These are phyloP conservation scores for Lactarius psammicola DNA, from an alignment of 768 basidiomycete genomes.

Conservation along the genomic window DNA sequence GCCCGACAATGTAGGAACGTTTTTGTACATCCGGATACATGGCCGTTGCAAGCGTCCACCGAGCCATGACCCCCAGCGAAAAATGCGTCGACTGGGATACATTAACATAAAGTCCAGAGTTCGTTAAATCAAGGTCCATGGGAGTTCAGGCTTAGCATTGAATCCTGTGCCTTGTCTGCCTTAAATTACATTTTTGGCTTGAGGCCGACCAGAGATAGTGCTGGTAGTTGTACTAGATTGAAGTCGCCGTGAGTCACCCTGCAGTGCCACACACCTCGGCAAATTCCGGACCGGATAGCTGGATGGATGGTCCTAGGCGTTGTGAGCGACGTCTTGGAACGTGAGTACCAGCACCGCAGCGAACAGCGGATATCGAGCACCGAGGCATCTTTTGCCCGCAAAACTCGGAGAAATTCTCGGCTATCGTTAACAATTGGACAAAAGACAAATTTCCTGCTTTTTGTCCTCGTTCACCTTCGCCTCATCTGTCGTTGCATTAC, in stretches of 20 bases:
- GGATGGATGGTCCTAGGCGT: neutral
- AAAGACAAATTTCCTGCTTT: neutral
- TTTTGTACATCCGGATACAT: too few relatives aligned
- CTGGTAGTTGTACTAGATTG: too few relatives aligned
- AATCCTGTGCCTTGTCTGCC: too few relatives aligned
- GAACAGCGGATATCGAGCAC: neutral
- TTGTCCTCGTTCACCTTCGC: neutral
- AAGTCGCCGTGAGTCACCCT: too few relatives aligned
- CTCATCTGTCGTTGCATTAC: neutral
- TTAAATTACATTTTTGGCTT: too few relatives aligned
- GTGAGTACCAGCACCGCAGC: neutral
- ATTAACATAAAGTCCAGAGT: too few relatives aligned
- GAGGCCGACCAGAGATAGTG: too few relatives aligned
- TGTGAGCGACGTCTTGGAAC: neutral
- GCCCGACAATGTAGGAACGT: too few relatives aligned
- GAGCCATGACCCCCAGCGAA: constrained; percentile 13
- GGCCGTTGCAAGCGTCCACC: too few relatives aligned
- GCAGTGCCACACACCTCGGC: constrained; percentile 1
- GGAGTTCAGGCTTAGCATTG: too few relatives aligned
- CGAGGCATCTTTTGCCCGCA: neutral
- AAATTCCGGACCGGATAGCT: neutral
- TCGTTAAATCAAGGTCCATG: too few relatives aligned
- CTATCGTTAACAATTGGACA: neutral
- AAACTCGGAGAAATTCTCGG: neutral
- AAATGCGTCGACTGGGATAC: too few relatives aligned